Evolutionary conservation across 495 filamentous ascomycete species (phyloP).

Genomic region (Annulohypoxylon maeteangense): DNA sequence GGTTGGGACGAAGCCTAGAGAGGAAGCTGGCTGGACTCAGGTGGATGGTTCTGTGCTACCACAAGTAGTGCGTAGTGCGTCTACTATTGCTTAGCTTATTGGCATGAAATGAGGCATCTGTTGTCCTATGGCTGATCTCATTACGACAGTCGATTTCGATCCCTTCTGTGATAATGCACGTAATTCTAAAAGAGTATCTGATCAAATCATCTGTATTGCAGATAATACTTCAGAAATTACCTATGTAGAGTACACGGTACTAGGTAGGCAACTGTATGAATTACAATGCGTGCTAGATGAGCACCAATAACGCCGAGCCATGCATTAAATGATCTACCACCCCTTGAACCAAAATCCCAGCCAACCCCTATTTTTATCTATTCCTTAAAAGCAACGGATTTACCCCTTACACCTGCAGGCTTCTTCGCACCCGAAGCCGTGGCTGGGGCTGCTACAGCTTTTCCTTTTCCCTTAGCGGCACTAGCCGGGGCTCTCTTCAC

Average conservation of each 20-base stretch:
- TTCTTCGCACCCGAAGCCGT: constrained; percentile 13
- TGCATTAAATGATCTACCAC: constrained; percentile 32
- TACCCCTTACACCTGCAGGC: constrained; percentile 30
- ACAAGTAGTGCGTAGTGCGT: constrained; percentile 16
- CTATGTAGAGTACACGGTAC: background rate
- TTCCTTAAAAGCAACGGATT: constrained; percentile 45
- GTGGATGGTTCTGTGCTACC: constrained; percentile 11
- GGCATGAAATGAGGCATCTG: constrained; percentile 1
- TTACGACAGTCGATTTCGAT: background rate
- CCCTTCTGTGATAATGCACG: background rate
- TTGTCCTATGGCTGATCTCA: constrained; percentile 2
- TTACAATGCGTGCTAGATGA: background rate
- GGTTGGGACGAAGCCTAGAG: constrained; percentile 24
- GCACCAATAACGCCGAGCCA: constrained; percentile 40
- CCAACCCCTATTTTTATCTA: constrained; percentile 9
- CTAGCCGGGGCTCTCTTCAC: background rate
- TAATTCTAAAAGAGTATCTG: background rate
- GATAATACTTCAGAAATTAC: background rate
- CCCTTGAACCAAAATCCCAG: constrained; percentile 6
- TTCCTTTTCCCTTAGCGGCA: constrained; percentile 19
- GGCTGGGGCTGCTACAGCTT: constrained; percentile 27
- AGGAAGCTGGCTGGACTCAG: constrained; percentile 16
- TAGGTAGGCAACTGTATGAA: background rate
- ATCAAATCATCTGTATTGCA: constrained; percentile 7
- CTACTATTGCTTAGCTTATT: constrained; percentile 13